Conservation (phyloP, 2,329 filamentous ascomycete genomes). For the Botrytis medusae region DNA sequence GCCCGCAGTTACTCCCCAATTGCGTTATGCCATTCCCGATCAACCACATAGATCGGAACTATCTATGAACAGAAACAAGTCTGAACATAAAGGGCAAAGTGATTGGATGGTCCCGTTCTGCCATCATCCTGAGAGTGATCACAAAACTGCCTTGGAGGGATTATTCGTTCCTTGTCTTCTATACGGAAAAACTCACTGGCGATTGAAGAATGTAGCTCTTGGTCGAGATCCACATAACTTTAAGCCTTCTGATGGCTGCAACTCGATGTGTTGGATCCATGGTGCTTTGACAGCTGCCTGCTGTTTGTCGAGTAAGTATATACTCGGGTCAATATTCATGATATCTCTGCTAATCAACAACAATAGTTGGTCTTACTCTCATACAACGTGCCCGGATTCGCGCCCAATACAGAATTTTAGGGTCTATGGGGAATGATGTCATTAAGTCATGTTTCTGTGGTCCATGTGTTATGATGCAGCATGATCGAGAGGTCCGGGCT, state of each 20-base stretch:
- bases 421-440: constrained; percentile 41
- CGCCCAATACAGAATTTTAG: constrained; percentile 46
- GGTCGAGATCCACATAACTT: constrained; percentile 45
- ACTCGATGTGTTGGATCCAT: constrained; percentile 43
- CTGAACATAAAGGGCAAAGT: constrained; percentile 15
- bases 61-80: constrained; percentile 13
- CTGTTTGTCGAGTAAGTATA: constrained; percentile 6
- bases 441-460: constrained; percentile 43
- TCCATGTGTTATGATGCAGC: constrained; percentile 45
- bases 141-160: constrained; percentile 36
- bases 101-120: constrained; percentile 45
- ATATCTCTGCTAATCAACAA: not conserved
- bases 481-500: constrained; percentile 46
- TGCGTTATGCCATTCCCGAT: constrained; percentile 12
- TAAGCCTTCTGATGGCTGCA: constrained; percentile 40
- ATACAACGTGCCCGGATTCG: constrained; percentile 41
- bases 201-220: constrained; percentile 41
- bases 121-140: constrained; percentile 36
- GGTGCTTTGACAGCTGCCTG: constrained; percentile 24
- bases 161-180: constrained; percentile 44
- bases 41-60: constrained; percentile 11
- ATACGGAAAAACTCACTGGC: constrained; percentile 46
- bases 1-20: not conserved
- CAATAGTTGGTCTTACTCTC: constrained; percentile 17
- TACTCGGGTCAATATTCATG: too few relatives aligned